Evolutionary conservation across 495 filamentous ascomycete species (phyloP), one percentile per base, ranked within the genome.

Genomic region (Parathielavia hyrcaniae): DNA sequence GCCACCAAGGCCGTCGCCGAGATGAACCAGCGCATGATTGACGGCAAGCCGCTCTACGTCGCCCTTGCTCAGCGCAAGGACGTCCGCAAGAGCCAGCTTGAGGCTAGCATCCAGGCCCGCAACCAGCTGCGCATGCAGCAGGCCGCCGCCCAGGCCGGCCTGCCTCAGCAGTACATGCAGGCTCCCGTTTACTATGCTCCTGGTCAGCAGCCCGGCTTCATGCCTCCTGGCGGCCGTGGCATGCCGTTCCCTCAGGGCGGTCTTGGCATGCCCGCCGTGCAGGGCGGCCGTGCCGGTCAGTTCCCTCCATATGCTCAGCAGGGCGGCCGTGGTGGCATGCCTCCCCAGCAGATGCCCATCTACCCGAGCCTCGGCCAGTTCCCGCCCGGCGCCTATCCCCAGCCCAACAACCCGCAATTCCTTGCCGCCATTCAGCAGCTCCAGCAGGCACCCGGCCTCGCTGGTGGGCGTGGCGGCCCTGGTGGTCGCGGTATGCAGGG

Each of bases 1-100:
- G 95, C 93, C 63, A 96, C 90, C 75, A 97, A 97, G 83, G 93
- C 93, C 65, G 92, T 97, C 54, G 89, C 90, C 54, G 95, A 97
- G 72, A 96, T 97, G 88, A 97, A 97, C 79, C 92, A 97, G 79
- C 88, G 91, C 71, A 99, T 99, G 95, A 79, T 97, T 64, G 88
- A 91, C 73, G 83, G 82, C 77, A 99, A 99, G 84, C 93, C 93
- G 41, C 83, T 99, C 52, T 99, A 97, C 67, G 93, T 99, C 68
- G 95, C 93, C 59, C 82, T 99, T 47, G 93, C 93, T 54, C 95
- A 97, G 82, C 90, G 95, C 73, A 99, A 99, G 84, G 93, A 99
- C 75, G 91, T 97, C 65, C 91, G 93, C 74, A 93, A 97, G 83
- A 95, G 81, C 77, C 93, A 97, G 75, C 86, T 99, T 64, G 93